phyloP scores from a whole-genome alignment of 108 stramenopile genomes.

The Pseudonitzschia pungens region DNA sequence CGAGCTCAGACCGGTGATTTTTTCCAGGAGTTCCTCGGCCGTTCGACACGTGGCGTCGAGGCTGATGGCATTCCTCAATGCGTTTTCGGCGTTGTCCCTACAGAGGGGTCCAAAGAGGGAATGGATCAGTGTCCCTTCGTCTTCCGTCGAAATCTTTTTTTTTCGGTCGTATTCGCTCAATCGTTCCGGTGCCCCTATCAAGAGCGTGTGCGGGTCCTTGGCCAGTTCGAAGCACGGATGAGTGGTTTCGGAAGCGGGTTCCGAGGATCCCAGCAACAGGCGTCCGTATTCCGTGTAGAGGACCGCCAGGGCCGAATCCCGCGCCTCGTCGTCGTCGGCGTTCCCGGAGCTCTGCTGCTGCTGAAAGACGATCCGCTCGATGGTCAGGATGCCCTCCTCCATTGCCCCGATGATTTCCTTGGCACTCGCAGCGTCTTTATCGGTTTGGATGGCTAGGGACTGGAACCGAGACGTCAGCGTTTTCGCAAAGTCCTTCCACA shows the following conservation, averaged over 20 bases:
- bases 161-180: constrained; percentile 5
- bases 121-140: constrained; percentile 18
- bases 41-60: constrained; percentile 53
- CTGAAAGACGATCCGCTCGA: constrained; percentile 24
- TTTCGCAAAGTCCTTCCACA: constrained; percentile 8
- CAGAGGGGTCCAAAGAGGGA: constrained; percentile 40
- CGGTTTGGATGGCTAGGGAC: background rate
- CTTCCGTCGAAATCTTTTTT: background rate
- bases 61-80: constrained; percentile 56
- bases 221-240: constrained; percentile 42
- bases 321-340: constrained; percentile 16
- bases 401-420: constrained; percentile 29
- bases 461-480: background rate
- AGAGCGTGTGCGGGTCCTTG: constrained; percentile 49
- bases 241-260: background rate
- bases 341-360: background rate
- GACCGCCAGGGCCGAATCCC: constrained; percentile 43
- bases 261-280: background rate
- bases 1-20: constrained; percentile 21
- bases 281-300: constrained; percentile 62
- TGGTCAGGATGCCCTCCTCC: constrained; percentile 33
- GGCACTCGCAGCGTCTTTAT: background rate
- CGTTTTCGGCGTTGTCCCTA: constrained; percentile 63
- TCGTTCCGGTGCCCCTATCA: constrained; percentile 49
- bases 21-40: constrained; percentile 48